These are phyloP conservation scores for Apiospora rasikravindrae DNA, from an alignment of 2,329 filamentous ascomycete genomes.

Conservation along the genomic window DNA sequence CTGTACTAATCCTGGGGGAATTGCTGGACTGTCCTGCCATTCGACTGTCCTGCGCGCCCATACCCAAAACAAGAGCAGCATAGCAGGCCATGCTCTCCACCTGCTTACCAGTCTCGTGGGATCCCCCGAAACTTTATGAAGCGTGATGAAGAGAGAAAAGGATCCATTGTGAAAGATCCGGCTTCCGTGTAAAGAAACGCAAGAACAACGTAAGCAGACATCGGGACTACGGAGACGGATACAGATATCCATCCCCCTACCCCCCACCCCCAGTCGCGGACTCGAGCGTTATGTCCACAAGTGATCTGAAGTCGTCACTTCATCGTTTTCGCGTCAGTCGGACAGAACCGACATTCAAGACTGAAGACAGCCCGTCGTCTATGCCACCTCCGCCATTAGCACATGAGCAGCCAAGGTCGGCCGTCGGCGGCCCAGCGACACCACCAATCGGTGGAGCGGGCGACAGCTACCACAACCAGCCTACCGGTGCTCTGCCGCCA, in stretches of 20 bases:
- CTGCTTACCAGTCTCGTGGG: slow-evolving; percentile 9
- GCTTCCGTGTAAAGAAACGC: background rate
- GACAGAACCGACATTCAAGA: slow-evolving; percentile 16
- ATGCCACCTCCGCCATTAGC: slow-evolving; percentile 14
- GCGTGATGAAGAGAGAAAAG: background rate
- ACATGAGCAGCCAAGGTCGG: slow-evolving; percentile 19
- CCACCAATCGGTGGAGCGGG: slow-evolving; percentile 14
- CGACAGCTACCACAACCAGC: slow-evolving; percentile 14
- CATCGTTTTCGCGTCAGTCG: slow-evolving; percentile 20
- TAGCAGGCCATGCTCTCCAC: slow-evolving; percentile 16
- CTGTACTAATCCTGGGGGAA: slow-evolving; percentile 2
- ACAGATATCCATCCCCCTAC: slow-evolving; percentile 10
- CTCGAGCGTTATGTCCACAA: slow-evolving; percentile 15
- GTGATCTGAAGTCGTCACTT: slow-evolving; percentile 19
- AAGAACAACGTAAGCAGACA: background rate
- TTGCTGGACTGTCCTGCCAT: slow-evolving; percentile 1
- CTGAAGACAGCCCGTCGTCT: slow-evolving; percentile 10
- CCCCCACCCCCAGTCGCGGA: background rate
- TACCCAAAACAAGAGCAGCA: background rate
- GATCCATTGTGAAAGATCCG: slow-evolving; percentile 12
- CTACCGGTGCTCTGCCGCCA: background rate
- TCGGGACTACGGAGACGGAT: slow-evolving; percentile 6
- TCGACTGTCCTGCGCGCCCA: background rate
- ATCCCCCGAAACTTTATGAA: slow-evolving; percentile 11
- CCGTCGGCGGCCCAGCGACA: slow-evolving; percentile 8